Conservation (phyloP, 805 yeast species). For the Naumovozyma castellii region DNA sequence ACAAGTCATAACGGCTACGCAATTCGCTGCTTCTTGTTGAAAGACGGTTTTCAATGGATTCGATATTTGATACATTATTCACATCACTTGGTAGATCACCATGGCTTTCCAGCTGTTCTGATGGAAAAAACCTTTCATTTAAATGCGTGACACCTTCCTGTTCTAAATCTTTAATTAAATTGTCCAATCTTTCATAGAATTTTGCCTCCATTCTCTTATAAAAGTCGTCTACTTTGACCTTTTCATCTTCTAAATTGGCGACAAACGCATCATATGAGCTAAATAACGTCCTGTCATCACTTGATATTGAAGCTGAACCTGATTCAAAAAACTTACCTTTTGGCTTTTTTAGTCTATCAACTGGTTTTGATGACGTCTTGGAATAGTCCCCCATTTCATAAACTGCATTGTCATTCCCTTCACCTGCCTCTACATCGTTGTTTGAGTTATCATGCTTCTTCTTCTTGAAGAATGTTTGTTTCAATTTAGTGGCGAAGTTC, state of each 20-base stretch:
- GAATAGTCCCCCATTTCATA: constrained; percentile 21
- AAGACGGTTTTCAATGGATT: background rate
- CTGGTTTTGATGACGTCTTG: constrained; percentile 4
- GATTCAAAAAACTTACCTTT: constrained; percentile 11
- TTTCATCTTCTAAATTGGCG: constrained; percentile 38
- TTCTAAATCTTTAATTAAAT: constrained; percentile 40
- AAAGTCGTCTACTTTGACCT: constrained; percentile 44
- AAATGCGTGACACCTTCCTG: constrained; percentile 19
- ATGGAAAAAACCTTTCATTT: background rate
- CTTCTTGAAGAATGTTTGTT: constrained; percentile 6
- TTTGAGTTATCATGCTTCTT: background rate
- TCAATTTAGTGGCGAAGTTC: constrained; percentile 9
- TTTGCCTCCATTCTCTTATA: constrained; percentile 39
- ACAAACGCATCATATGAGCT: constrained; percentile 38
- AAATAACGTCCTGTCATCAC: constrained; percentile 21
- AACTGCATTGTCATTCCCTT: constrained; percentile 8
- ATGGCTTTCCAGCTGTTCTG: background rate
- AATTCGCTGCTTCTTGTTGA: background rate
- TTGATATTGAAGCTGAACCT: constrained; percentile 11
- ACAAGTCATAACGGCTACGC: constrained; percentile 1
- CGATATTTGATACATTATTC: background rate
- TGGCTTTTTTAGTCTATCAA: constrained; percentile 10
- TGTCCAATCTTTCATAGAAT: constrained; percentile 37
- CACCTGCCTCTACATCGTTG: background rate
- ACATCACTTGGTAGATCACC: background rate